A percentile compares a stretch with the other conserved stretches of the same genome.
Conservation (phyloP, 192 early-diverging fungal species). For the Funneliformis geosporum region DNA sequence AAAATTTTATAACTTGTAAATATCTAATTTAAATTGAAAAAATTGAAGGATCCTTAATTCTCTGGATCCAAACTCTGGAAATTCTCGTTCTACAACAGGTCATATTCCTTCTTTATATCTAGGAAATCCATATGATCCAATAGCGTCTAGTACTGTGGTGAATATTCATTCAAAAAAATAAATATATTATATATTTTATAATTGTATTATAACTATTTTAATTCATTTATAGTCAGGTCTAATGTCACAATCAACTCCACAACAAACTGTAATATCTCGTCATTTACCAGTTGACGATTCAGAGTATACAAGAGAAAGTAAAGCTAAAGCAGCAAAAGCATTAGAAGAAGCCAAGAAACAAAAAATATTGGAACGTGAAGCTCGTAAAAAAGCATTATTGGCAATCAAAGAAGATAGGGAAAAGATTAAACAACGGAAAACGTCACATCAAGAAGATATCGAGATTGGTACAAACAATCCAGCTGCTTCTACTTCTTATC, state of each 20-base stretch:
- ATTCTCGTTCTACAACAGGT: not conserved
- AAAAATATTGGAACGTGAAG: not conserved
- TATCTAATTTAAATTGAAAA: not conserved
- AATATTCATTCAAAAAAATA: not conserved
- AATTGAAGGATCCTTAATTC: not conserved
- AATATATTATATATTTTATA: not conserved
- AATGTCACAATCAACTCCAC: not conserved
- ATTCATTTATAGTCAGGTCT: not conserved
- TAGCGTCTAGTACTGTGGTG: not conserved
- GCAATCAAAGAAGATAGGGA: slow-evolving; percentile 1
- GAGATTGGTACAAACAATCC: not conserved
- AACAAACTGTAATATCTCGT: not conserved
- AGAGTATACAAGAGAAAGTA: not conserved
- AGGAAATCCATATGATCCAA: not conserved
- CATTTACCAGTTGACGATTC: slow-evolving; percentile 4
- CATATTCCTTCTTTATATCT: not conserved
- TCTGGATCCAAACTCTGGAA: not conserved
- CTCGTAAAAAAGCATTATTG: slow-evolving; percentile 11
- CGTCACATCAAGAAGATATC: not conserved
- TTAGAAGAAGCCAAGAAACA: not conserved
- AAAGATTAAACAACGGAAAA: not conserved
- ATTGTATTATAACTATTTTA: not conserved
- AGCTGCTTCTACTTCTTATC: not conserved
- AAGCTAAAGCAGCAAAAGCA: slow-evolving; percentile 9
- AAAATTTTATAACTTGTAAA: not conserved